Conservation (phyloP, 768 basidiomycete species). For the Neoboletus subvelutipes region DNA sequence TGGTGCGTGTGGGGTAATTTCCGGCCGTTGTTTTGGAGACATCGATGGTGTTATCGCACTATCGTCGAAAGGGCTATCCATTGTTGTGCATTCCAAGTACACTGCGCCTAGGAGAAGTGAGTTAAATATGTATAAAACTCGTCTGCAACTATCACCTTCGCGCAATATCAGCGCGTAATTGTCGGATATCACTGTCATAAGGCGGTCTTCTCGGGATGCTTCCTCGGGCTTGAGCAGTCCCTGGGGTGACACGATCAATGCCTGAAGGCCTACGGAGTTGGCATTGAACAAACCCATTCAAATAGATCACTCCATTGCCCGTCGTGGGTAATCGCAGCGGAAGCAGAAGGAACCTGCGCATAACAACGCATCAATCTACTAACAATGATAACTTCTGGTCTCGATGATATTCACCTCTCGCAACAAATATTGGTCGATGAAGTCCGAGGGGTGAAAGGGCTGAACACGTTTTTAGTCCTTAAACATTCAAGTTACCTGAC, state of each 20-base stretch:
- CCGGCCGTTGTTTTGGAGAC: neutral
- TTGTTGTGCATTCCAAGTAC: neutral
- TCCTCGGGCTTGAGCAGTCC: conserved; percentile 1
- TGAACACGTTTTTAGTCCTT: neutral
- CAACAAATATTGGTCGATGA: conserved; percentile 9
- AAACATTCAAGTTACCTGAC: neutral
- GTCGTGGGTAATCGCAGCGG: conserved; percentile 11
- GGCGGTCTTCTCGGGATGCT: neutral
- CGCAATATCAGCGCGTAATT: neutral
- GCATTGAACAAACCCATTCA: neutral
- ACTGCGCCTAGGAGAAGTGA: neutral
- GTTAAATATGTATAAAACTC: neutral
- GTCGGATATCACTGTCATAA: neutral
- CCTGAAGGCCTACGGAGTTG: too few relatives aligned
- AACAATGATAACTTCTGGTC: neutral
- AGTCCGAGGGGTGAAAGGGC: conserved; percentile 14
- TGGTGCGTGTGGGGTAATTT: neutral
- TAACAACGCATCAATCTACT: neutral
- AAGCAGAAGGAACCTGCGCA: conserved; percentile 8
- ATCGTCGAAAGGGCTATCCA: neutral
- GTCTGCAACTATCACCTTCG: neutral
- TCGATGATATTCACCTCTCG: neutral
- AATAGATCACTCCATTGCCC: conserved; percentile 9
- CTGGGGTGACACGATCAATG: neutral
- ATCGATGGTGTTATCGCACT: neutral